phyloP scores from a whole-genome alignment of 2,329 filamentous ascomycete genomes.

The Chrysoporthe puriensis region DNA sequence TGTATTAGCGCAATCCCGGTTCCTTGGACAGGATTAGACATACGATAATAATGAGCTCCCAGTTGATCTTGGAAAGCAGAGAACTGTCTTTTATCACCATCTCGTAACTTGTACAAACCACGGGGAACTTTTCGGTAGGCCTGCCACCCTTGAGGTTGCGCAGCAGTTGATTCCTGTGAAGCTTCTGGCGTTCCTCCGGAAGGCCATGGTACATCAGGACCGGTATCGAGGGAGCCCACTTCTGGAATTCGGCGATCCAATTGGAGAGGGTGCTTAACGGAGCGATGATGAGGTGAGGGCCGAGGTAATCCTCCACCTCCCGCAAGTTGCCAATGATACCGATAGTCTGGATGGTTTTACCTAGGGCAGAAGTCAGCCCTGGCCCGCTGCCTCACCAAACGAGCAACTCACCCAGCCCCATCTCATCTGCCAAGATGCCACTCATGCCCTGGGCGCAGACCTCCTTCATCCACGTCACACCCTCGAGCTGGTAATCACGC shows the following conservation, averaged over 20 bases:
- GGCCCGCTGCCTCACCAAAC: background rate
- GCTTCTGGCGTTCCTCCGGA: conserved; percentile 73
- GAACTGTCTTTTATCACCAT: conserved; percentile 92
- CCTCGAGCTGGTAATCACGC: conserved; percentile 92
- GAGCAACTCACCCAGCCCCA: conserved; percentile 70
- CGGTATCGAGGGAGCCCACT: conserved; percentile 87
- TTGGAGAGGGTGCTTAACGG: conserved; percentile 91
- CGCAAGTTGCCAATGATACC: conserved; percentile 84
- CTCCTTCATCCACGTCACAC: conserved; percentile 94
- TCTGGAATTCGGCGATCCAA: conserved; percentile 92
- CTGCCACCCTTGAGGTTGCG: conserved; percentile 65
- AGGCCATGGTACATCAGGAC: conserved; percentile 90
- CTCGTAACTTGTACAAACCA: conserved; percentile 94
- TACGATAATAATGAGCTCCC: conserved; percentile 97
- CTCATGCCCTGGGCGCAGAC: conserved; percentile 79
- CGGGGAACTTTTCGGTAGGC: conserved; percentile 72
- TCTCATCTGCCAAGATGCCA: conserved; percentile 90
- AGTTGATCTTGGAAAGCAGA: conserved; percentile 79
- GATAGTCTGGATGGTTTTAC: conserved; percentile 92
- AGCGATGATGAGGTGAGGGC: conserved; percentile 88
- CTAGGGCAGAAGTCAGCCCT: conserved; percentile 42
- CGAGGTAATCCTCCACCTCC: conserved; percentile 80
- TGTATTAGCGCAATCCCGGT: conserved; percentile 28
- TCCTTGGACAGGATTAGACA: conserved; percentile 34
- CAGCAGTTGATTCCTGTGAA: conserved; percentile 75